These are phyloP conservation scores for Hypoxylon sp. DNA, from an alignment of 2,329 filamentous ascomycete genomes.

Conservation along the genomic window DNA sequence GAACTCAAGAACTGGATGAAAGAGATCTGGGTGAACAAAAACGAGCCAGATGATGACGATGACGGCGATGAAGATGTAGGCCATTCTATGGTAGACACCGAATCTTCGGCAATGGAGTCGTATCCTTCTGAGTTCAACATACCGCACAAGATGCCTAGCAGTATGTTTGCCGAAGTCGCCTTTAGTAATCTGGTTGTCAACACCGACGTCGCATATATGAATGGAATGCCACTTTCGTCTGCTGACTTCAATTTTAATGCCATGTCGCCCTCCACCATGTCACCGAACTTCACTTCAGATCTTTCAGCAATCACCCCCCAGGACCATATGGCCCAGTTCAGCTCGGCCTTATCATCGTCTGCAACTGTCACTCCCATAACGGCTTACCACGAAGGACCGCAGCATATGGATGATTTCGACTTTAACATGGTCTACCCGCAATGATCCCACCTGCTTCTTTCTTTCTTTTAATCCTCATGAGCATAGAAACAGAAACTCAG, in stretches of 20 bases:
- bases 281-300: constrained; percentile 44
- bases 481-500: constrained; percentile 2
- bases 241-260: constrained; percentile 52
- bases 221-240: constrained; percentile 51
- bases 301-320: constrained; percentile 43
- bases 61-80: constrained; percentile 59
- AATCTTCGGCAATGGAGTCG: constrained; percentile 48
- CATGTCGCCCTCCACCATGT: constrained; percentile 42
- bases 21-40: constrained; percentile 63
- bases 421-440: constrained; percentile 50
- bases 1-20: constrained; percentile 73
- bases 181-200: constrained; percentile 47
- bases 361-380: constrained; percentile 51
- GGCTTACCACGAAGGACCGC: constrained; percentile 47
- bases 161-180: constrained; percentile 42
- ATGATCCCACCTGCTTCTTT: constrained; percentile 34
- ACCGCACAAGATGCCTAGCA: constrained; percentile 32
- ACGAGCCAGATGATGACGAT: constrained; percentile 55
- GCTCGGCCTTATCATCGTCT: constrained; percentile 50
- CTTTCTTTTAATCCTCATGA: constrained; percentile 10
- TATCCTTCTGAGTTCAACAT: constrained; percentile 43
- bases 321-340: constrained; percentile 48
- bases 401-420: constrained; percentile 48
- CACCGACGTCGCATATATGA: constrained; percentile 42
- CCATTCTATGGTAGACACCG: constrained; percentile 49